Evolutionary conservation across 2,329 filamentous ascomycete species (phyloP).

Genomic region (Pseudogymnoascus sp.): DNA sequence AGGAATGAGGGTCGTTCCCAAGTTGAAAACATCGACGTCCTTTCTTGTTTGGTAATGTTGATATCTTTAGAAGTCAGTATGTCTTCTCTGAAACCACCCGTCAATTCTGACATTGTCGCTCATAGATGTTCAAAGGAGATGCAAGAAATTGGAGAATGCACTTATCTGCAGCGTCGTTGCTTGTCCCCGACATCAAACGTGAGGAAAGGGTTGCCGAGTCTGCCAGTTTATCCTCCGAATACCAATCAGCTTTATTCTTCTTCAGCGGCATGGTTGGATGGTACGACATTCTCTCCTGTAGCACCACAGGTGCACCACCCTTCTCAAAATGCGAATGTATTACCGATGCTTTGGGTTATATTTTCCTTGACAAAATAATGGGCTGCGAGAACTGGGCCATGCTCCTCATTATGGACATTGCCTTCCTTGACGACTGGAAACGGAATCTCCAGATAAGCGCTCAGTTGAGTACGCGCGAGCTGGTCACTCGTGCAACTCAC

Average conservation of each 20-base stretch:
- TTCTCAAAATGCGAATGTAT: not conserved
- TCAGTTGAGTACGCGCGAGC: constrained; percentile 35
- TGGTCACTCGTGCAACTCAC: constrained; percentile 32
- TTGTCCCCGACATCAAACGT: constrained; percentile 35
- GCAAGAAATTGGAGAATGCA: constrained; percentile 42
- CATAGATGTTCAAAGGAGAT: constrained; percentile 28
- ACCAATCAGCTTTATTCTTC: constrained; percentile 41
- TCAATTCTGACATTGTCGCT: not conserved
- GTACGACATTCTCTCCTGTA: constrained; percentile 41
- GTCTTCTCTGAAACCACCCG: not conserved
- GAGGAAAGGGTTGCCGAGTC: not conserved
- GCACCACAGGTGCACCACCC: constrained; percentile 30
- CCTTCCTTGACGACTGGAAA: constrained; percentile 48
- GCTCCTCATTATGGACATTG: constrained; percentile 41
- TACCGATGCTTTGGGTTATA: constrained; percentile 26
- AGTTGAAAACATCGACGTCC: constrained; percentile 42
- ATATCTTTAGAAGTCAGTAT: constrained; percentile 15
- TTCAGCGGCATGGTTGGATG: constrained; percentile 39
- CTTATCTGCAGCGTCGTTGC: constrained; percentile 39
- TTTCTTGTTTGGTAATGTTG: constrained; percentile 18
- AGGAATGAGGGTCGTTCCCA: constrained; percentile 40
- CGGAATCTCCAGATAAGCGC: constrained; percentile 35
- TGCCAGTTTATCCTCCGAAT: constrained; percentile 21
- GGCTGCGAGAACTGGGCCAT: constrained; percentile 50
- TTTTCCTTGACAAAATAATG: constrained; percentile 41